Conservation (phyloP, 2,329 filamentous ascomycete species). For the Fusarium secorum region DNA sequence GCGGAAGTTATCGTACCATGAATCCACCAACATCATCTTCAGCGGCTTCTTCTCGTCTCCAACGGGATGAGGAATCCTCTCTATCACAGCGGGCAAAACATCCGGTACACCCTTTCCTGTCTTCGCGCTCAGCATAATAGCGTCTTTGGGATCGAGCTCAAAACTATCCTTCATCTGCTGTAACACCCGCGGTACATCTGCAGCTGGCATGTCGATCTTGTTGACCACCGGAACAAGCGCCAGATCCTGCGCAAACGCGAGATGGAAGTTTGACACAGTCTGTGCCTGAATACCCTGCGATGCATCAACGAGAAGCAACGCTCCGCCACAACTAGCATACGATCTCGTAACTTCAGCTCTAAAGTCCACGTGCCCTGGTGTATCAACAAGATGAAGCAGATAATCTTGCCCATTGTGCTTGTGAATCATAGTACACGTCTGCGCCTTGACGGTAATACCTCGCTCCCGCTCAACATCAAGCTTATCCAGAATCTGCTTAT, state of each 20-base stretch:
- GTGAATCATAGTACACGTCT: constrained; percentile 98
- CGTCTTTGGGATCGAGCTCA: constrained; percentile 81
- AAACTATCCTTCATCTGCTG: constrained; percentile 87
- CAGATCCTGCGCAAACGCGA: constrained; percentile 91
- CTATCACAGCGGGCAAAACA: constrained; percentile 86
- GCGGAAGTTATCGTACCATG: constrained; percentile 97
- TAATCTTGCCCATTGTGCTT: constrained; percentile 87
- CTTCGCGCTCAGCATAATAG: constrained; percentile 83
- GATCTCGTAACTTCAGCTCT: constrained; percentile 93
- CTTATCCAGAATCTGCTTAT: constrained; percentile 97
- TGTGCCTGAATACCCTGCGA: constrained; percentile 97
- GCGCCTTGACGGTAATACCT: constrained; percentile 97
- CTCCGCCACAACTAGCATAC: constrained; percentile 95
- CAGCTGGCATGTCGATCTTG: constrained; percentile 92
- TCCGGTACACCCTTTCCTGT: constrained; percentile 86
- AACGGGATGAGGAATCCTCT: constrained; percentile 80
- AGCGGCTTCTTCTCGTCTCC: constrained; percentile 78
- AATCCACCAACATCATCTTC: constrained; percentile 89
- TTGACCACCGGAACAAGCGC: constrained; percentile 91
- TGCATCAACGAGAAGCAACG: constrained; percentile 90
- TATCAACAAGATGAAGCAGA: constrained; percentile 93
- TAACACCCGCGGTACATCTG: constrained; percentile 85
- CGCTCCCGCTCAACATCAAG: constrained; percentile 95
- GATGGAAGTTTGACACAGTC: constrained; percentile 98
- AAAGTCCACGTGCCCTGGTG: constrained; percentile 97